Base-by-base conservation (phyloP, 2,329 filamentous ascomycete genomes). In the Cladorrhinum sp. region DNA sequence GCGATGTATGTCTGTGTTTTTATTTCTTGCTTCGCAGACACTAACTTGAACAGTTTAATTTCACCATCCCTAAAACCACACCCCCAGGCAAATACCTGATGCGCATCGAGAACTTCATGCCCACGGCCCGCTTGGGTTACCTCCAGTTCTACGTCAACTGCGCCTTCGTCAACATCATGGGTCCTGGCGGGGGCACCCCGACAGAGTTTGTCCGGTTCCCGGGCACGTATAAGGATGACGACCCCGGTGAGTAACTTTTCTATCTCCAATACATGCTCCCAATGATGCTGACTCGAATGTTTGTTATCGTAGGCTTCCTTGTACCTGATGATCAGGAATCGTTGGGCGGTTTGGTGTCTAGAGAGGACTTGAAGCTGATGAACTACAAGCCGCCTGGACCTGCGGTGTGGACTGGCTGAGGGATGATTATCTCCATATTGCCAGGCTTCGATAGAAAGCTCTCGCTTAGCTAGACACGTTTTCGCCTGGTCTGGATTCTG, bases 101-200 rank as follows among this genome's bases (percentile, higher is more conserved):
- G 63, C 58, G 63, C 22, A 63, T 65, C 50, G 63, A 65, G 50
- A 50, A 63, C 8, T 59, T 55, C 10, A 48, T 57, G 24, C 63
- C 63, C 41, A 59, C 58, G 2, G 6, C n/a, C 13, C 7, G 12
- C 2, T 23, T 20, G 13, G 50, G 50, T 22, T 65, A 63, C 53
- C 36, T 23, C n/a, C 58, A 65, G 54, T 65, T 50, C 25, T 65
- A 63, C 29, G 54, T 65, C 32, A 65, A 65, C 63, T 65, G 63
- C 45, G 63, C 63, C 3, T 25, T 55, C 12, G 54, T 65, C n/a
- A 61, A 65, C 29, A 60, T 65, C 27, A 57, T 61, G 20, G 63
- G 63, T 8, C 45, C 53, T 0, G 63, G 63, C 4, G 63, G 63
- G 12, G 63, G 63, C 3, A 61, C 29, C 3, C 63, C 63, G 6